These are phyloP conservation scores for Leccinum solheimii DNA, from an alignment of 1,284 basidiomycete species.

Conservation along the genomic window DNA sequence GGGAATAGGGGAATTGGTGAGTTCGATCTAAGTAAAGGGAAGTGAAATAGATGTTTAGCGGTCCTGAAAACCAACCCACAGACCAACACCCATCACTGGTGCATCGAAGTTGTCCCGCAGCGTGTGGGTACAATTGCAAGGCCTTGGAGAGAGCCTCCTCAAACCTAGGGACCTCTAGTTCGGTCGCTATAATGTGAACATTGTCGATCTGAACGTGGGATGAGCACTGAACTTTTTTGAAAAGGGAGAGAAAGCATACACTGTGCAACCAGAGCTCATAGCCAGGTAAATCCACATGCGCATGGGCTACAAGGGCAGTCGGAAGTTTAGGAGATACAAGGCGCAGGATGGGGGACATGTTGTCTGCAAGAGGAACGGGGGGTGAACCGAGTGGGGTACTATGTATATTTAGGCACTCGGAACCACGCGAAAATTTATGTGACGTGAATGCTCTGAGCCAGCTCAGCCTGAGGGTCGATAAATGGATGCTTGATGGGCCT, in stretches of 20 bases:
- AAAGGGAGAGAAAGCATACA: constrained; percentile 12
- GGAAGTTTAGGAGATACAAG: constrained; percentile 21
- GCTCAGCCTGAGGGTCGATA: too few species aligned
- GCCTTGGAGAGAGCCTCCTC: constrained; percentile 25
- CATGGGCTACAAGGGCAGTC: constrained; percentile 10
- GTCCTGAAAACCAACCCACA: constrained; percentile 17
- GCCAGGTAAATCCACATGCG: constrained; percentile 23
- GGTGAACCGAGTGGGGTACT: background rate
- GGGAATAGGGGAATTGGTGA: constrained; percentile 10
- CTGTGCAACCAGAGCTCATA: constrained; percentile 25
- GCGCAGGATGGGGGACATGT: constrained; percentile 17
- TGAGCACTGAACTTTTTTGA: background rate
- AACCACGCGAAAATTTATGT: too few species aligned
- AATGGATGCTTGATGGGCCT: too few species aligned
- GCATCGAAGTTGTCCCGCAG: constrained; percentile 25
- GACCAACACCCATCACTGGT: constrained; percentile 25
- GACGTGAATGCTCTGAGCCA: too few species aligned
- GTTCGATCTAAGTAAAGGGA: constrained; percentile 23
- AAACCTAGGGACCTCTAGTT: constrained; percentile 27
- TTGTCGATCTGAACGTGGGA: constrained; percentile 23
- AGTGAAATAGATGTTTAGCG: constrained; percentile 4
- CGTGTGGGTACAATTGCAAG: constrained; percentile 31
- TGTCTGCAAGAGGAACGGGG: background rate
- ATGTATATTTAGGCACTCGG: too few species aligned
- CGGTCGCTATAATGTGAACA: constrained; percentile 30